phyloP scores from a whole-genome alignment of 2,329 filamentous ascomycete species.

The Beauveria caledonica region DNA sequence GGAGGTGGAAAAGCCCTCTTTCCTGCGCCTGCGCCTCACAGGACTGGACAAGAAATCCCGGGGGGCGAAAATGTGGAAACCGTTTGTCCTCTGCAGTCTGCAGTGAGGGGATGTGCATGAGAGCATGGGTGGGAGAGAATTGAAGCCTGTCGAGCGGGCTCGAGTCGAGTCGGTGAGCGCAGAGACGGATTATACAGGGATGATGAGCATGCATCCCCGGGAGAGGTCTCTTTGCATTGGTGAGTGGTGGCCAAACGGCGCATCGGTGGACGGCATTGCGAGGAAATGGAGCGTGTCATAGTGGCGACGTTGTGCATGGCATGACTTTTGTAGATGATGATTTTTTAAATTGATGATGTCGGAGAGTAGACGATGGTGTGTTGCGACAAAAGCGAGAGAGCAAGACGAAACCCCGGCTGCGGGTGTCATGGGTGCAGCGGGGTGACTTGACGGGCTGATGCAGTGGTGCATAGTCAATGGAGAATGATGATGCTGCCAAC shows the following conservation, averaged over 20 bases:
- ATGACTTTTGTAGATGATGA: too few species aligned
- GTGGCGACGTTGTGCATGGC: too few species aligned
- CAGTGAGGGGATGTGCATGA: not conserved
- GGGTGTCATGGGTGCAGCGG: not conserved
- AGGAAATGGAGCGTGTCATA: too few species aligned
- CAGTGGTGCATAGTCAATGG: not conserved
- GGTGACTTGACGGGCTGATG: not conserved
- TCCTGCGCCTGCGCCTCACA: not conserved
- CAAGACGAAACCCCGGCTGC: not conserved
- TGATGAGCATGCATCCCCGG: not conserved
- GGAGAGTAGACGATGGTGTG: too few species aligned
- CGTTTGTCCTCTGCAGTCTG: not conserved
- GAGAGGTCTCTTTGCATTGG: too few species aligned
- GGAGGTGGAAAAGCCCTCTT: not conserved
- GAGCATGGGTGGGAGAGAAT: not conserved
- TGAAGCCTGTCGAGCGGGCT: not conserved
- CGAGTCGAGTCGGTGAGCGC: not conserved
- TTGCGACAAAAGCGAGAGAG: not conserved
- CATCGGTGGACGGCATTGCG: too few species aligned
- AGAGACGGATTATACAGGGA: not conserved
- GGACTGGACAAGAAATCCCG: not conserved
- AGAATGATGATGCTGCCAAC: not conserved
- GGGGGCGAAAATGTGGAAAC: not conserved
- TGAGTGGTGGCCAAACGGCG: too few species aligned
- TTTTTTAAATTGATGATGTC: too few species aligned